Evolutionary conservation across 306 rosid species (phyloP).

Genomic region (Sechiopsis laciniata): DNA sequence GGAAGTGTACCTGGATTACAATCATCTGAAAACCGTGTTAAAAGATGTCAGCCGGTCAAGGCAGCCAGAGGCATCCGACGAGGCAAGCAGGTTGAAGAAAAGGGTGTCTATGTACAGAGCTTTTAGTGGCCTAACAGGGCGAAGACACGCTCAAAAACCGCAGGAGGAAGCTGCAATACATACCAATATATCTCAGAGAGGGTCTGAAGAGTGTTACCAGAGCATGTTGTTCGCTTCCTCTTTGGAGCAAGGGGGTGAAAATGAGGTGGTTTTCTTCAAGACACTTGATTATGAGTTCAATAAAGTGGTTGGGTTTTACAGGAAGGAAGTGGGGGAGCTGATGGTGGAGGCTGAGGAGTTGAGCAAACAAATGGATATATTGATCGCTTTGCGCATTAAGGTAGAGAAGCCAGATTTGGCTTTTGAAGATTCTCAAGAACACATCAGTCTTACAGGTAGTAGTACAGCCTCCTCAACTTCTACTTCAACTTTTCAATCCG

Average conservation of each 20-base stretch:
- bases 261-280: conserved; percentile 48
- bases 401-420: conserved; percentile 46
- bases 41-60: conserved; percentile 29
- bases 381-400: conserved; percentile 57
- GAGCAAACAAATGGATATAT: conserved; percentile 61
- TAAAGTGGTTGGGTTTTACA: conserved; percentile 54
- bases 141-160: conserved; percentile 31
- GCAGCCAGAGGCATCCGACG: conserved; percentile 32
- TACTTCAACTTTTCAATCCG: conserved; percentile 11
- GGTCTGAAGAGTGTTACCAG: conserved; percentile 32
- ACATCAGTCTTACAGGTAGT: conserved; percentile 18
- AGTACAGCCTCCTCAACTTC: conserved; percentile 24
- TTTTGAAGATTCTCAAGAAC: background rate
- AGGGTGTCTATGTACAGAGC: conserved; percentile 50
- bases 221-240: conserved; percentile 42
- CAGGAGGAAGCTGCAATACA: conserved; percentile 51
- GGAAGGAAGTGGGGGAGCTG: conserved; percentile 41
- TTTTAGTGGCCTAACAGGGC: conserved; percentile 53
- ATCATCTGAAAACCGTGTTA: conserved; percentile 42
- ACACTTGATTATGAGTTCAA: conserved; percentile 67
- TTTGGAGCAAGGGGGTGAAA: conserved; percentile 42
- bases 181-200: conserved; percentile 30
- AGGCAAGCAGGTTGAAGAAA: conserved; percentile 31
- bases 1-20: conserved; percentile 66
- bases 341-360: conserved; percentile 61